Evolutionary conservation across 1,284 basidiomycete species (phyloP).

Genomic region (Trichosporon inkin): DNA sequence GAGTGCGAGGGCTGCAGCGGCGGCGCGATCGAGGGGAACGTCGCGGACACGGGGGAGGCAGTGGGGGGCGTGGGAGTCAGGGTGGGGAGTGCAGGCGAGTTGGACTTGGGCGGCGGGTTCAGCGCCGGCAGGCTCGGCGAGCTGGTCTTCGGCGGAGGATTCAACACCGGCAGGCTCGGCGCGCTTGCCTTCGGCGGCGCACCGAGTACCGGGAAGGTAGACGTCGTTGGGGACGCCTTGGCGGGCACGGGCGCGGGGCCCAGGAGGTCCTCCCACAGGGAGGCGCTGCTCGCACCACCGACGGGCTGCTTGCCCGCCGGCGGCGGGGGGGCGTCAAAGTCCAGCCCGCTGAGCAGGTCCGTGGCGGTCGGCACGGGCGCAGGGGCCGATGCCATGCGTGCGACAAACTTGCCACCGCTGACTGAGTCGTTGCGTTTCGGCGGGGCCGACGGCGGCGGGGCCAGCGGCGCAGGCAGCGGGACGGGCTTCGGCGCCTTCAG

Average conservation of each 20-base stretch:
- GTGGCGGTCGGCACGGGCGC: conserved; percentile 22
- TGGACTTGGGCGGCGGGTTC: background rate
- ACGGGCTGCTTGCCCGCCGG: background rate
- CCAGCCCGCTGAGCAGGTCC: conserved; percentile 40
- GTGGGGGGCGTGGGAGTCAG: background rate
- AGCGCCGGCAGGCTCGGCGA: background rate
- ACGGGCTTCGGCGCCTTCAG: conserved; percentile 26
- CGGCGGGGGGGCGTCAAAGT: conserved; percentile 26
- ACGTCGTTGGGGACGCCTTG: background rate
- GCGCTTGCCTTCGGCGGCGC: conserved; percentile 8
- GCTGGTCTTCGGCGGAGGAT: background rate
- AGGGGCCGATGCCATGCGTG: conserved; percentile 25
- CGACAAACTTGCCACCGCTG: conserved; percentile 22
- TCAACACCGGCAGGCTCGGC: background rate
- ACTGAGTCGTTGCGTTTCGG: background rate
- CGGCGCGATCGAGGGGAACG: background rate
- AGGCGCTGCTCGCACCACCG: background rate
- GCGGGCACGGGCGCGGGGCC: conserved; percentile 8
- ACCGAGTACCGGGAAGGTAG: background rate
- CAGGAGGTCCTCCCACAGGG: conserved; percentile 33
- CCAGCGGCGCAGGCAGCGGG: conserved; percentile 35
- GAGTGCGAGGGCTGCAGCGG: background rate
- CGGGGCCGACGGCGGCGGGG: conserved; percentile 26
- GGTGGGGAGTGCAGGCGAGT: background rate
- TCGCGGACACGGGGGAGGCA: background rate